Conservation (phyloP, 1,284 basidiomycete genomes). For the Trametes sp. region DNA sequence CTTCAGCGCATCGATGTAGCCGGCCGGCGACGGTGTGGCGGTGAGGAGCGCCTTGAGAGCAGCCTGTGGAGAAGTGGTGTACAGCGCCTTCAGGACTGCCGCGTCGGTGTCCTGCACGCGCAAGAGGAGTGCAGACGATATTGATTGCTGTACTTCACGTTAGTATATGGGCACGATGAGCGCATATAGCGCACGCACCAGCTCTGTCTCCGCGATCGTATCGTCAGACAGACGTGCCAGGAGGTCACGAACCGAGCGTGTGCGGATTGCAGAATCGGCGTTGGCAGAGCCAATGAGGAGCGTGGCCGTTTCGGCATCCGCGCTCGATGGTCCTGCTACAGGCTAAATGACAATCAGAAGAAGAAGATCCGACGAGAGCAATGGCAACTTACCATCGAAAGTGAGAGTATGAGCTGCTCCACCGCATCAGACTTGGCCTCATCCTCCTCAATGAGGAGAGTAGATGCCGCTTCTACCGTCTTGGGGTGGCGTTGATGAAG, state of each 20-base stretch:
- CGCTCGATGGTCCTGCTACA: neutral
- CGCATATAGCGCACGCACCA: slow-evolving; percentile 44
- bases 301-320: slow-evolving; percentile 41
- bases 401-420: slow-evolving; percentile 60
- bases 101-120: slow-evolving; percentile 62
- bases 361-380: neutral
- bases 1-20: slow-evolving; percentile 61
- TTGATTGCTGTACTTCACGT: slow-evolving; percentile 9
- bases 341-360: slow-evolving; percentile 1
- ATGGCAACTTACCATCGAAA: slow-evolving; percentile 56
- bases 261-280: slow-evolving; percentile 58
- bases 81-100: slow-evolving; percentile 72
- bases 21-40: slow-evolving; percentile 58
- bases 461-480: slow-evolving; percentile 51
- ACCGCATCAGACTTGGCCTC: slow-evolving; percentile 47
- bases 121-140: slow-evolving; percentile 21
- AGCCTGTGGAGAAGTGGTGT: slow-evolving; percentile 53
- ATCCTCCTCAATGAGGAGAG: slow-evolving; percentile 49
- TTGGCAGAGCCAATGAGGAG: slow-evolving; percentile 62
- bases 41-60: slow-evolving; percentile 53
- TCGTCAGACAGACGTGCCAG: slow-evolving; percentile 47
- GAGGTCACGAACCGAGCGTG: slow-evolving; percentile 59
- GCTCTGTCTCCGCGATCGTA: slow-evolving; percentile 45
- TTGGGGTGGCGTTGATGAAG: slow-evolving; percentile 53
- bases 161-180: neutral